A percentile compares a stretch with the other conserved stretches of the same genome.
Evolutionary conservation across 345 rosid genomes (phyloP).

Genomic region (Hirschfeldia incana): DNA sequence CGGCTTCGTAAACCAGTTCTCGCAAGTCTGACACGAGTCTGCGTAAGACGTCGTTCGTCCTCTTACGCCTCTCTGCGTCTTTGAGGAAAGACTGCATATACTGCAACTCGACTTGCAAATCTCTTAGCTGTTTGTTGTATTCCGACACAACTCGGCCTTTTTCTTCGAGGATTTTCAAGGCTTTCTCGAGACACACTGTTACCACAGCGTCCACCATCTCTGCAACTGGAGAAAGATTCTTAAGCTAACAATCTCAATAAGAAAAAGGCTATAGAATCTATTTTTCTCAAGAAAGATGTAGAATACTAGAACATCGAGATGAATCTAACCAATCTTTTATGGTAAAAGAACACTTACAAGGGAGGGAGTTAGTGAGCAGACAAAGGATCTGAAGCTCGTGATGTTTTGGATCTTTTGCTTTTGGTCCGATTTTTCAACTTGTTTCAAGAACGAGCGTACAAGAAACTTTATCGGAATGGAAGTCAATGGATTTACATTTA

Average conservation of each 20-base stretch:
- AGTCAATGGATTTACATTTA: constrained; percentile 15
- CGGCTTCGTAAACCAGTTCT: constrained; percentile 40
- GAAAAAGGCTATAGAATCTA: not conserved
- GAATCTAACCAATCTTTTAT: not conserved
- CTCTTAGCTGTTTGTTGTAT: constrained; percentile 9
- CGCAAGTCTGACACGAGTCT: constrained; percentile 20
- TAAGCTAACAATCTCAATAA: not conserved
- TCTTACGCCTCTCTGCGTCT: constrained; percentile 39
- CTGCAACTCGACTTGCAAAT: constrained; percentile 29
- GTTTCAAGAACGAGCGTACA: not conserved
- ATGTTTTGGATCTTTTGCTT: not conserved
- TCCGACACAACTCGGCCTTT: constrained; percentile 33
- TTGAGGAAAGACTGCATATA: constrained; percentile 39
- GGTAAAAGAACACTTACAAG: constrained; percentile 27
- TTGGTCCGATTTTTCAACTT: not conserved
- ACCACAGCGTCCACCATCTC: constrained; percentile 43
- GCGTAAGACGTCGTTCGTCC: constrained; percentile 21
- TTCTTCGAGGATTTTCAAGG: constrained; percentile 31
- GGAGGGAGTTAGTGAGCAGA: constrained; percentile 1
- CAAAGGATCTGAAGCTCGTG: constrained; percentile 20
- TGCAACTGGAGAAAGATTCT: not conserved
- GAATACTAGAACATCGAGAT: not conserved
- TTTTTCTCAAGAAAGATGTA: not conserved
- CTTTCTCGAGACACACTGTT: constrained; percentile 35
- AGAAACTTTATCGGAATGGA: constrained; percentile 1